Conservation (phyloP, 1,139 yeast species). For the Fermentozyma sake region DNA sequence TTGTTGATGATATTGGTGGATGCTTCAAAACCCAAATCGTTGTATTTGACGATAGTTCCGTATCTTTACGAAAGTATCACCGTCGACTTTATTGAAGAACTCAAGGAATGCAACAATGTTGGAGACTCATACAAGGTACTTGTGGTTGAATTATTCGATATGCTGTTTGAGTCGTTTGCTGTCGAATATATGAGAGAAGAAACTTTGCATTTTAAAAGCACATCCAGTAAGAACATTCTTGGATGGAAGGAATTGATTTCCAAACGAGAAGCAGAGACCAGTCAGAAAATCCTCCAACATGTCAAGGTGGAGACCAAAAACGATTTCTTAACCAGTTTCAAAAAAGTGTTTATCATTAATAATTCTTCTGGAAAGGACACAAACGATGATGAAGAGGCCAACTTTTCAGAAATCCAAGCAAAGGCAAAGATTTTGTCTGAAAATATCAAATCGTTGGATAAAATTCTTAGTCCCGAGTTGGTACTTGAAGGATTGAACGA, state of each 20-base stretch:
- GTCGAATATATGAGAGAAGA: conserved; percentile 51
- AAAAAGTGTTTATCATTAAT: conserved; percentile 53
- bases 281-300: conserved; percentile 34
- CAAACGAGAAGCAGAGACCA: conserved; percentile 38
- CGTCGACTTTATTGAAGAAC: conserved; percentile 19
- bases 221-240: conserved; percentile 21
- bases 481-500: conserved; percentile 35
- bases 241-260: conserved; percentile 34
- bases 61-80: conserved; percentile 26
- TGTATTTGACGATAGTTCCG: conserved; percentile 31
- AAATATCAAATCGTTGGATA: conserved; percentile 37
- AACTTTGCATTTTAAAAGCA: conserved; percentile 24
- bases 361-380: conserved; percentile 13
- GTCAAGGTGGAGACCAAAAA: conserved; percentile 40
- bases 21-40: conserved; percentile 21
- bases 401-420: conserved; percentile 39
- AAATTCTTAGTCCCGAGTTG: conserved; percentile 38
- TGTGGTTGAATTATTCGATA: conserved; percentile 41
- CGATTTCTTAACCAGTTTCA: conserved; percentile 54
- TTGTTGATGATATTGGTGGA: conserved; percentile 28
- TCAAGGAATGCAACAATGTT: conserved; percentile 28
- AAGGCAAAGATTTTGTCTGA: conserved; percentile 42
- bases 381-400: conserved; percentile 16
- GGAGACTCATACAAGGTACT: conserved; percentile 31
- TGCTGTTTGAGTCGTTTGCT: conserved; percentile 43